Percentiles rank a stretch among this genome's conserved stretches.
Evolutionary conservation across 257 asterid genomes (phyloP).

Genomic region (Ligustrum vulgare): DNA sequence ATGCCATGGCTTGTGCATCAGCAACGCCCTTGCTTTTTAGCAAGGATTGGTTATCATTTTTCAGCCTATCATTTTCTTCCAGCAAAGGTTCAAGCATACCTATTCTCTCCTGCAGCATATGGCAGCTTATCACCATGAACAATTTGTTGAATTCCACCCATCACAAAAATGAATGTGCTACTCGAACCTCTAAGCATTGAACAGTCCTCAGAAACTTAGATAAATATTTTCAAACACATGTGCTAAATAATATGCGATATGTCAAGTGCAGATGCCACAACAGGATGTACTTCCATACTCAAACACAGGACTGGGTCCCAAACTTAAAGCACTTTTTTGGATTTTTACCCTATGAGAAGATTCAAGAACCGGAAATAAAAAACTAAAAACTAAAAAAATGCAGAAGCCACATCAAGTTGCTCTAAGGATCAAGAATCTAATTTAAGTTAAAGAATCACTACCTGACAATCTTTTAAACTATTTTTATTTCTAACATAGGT

Average conservation of each 20-base stretch:
- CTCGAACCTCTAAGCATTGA: neutral
- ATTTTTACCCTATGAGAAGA: neutral
- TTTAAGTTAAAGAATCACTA: constrained; percentile 10
- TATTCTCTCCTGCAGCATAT: constrained; percentile 75
- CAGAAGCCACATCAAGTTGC: constrained; percentile 11
- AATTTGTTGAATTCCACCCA: constrained; percentile 13
- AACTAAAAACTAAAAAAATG: neutral
- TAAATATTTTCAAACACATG: neutral
- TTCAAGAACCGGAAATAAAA: neutral
- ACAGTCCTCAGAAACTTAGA: constrained; percentile 4
- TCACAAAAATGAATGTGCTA: constrained; percentile 1
- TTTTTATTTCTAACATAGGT: neutral
- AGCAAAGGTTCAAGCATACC: constrained; percentile 65
- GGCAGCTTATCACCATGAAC: constrained; percentile 25
- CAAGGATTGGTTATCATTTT: constrained; percentile 56
- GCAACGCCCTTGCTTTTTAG: constrained; percentile 65
- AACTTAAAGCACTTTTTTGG: neutral
- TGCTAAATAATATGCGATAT: constrained; percentile 1
- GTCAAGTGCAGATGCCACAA: constrained; percentile 16
- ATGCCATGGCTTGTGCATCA: constrained; percentile 59
- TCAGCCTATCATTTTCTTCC: constrained; percentile 76
- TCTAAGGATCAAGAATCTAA: constrained; percentile 17
- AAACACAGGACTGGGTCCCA: neutral
- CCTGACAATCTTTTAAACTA: constrained; percentile 11
- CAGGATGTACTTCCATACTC: neutral